Evolutionary conservation across 1,139 yeast genomes (phyloP), one percentile per base, ranked within the genome.

Genomic region (Meyerozyma sp.): DNA sequence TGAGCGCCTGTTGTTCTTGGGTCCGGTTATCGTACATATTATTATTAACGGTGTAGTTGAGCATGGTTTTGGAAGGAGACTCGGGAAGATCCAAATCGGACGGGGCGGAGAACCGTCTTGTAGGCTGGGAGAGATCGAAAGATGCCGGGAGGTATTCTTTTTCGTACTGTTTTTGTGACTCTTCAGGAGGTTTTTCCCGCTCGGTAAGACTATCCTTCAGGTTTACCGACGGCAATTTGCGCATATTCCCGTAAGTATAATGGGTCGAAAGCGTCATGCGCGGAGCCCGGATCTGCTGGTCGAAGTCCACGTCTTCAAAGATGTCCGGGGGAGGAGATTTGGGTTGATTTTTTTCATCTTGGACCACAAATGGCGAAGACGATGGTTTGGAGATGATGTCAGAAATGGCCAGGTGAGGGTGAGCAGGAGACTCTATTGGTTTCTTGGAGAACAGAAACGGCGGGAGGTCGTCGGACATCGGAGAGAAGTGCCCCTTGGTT

Each of bases 211-310:
- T 21, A 21, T n/a, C 32, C 26, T 8, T 25, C 25, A 16, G 37
- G 32, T 18, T 18, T 16, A 20, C 5, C 16, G 37, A 26, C 14
- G 37, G 13, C 16, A 14, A 21, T 34, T 34, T 34, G 5, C n/a
- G 14, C n/a, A 42, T 39, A 9, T 44, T 43, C 13, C 43, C 41
- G 41, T 61, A 60, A 0, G 68, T 59, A 46, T 62, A 64, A 42
- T 57, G 59, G 43, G 56, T 59, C 46, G 59, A 52, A 49, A 54
- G 61, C 36, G 59, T 59, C 65, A 71, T 68, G 35, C 76, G 52
- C 5, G 77, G 77, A 25, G 73, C 74, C 47, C 77, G 52, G 39
- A 72, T 72, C 50, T 69, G 74, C 47, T 72, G 73, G 46, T 71
- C 71, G 48, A 70, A 70, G 51, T 71, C 66, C 42, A 68, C 56